Evolutionary conservation across 164 flowering plant genomes (phyloP), one percentile per base, ranked within the genome.

Genomic region (Santalum album): DNA sequence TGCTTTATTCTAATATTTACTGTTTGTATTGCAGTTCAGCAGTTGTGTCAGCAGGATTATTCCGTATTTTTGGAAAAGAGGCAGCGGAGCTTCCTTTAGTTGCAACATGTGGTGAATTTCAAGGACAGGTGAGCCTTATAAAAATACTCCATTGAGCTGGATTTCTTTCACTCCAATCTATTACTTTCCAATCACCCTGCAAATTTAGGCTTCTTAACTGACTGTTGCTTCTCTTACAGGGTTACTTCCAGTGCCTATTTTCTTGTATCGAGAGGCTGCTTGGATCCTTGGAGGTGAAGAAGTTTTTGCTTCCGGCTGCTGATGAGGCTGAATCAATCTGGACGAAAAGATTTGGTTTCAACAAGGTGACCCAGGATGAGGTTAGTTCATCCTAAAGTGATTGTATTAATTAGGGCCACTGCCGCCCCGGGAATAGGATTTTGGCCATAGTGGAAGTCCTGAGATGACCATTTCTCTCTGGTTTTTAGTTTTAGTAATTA

Each of bases 251-350:
- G 46, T 17, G 75, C 14, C 54, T 82, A 19, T 82, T 72, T 44
- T 49, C 65, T 34, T 82, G 92, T 56, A 65, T 85, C 24, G 81
- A 82, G 71, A 49, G 58, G 21, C 62, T 80, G 2, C 76, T 85
- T 5, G 58, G 55, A 17, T 71, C 68, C 16, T 36, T 78, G 34
- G 65, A 69, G 6, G 88, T 85, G 57, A 70, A 60, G 55, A 60
- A 58, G 7, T 65, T 85, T 23, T 75, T 78, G 47, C 78, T 85
- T 46, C 88, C 92, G 5, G 79, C 92, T 25, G 88, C 92, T 9
- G 77, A 74, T 11, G 92, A 77, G 66, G 82, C 82, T 2, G 75
- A 69, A 58, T 70, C 86, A 1, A 67, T 85, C 32, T 85, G 92
- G 92, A 78, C 67, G 1, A 67, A 64, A 12, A 78, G 64, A 56